Conservation (phyloP, 768 basidiomycete genomes). For the Chalciporus chontae region DNA sequence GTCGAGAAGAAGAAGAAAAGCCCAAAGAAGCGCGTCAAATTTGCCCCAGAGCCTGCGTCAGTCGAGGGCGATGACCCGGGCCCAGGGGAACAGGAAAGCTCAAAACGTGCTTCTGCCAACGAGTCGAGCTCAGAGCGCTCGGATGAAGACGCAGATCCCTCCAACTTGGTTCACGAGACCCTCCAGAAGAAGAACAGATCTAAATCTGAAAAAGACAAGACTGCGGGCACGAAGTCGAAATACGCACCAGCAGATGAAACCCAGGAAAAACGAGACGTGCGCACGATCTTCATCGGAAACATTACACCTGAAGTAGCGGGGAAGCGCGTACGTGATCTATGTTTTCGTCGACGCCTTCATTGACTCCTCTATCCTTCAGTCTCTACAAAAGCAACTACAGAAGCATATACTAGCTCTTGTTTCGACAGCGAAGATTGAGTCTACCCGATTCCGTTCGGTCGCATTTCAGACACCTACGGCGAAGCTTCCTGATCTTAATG, state of each 20-base stretch:
- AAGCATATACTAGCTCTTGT: conserved; percentile 71
- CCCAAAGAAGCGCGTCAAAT: conserved; percentile 5
- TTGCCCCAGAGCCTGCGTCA: neutral
- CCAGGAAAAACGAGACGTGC: conserved; percentile 62
- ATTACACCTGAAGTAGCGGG: conserved; percentile 73
- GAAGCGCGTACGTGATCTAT: conserved; percentile 54
- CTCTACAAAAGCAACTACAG: conserved; percentile 70
- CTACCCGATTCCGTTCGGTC: conserved; percentile 89
- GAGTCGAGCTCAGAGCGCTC: conserved; percentile 30
- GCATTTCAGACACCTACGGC: conserved; percentile 84
- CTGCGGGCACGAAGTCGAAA: conserved; percentile 36
- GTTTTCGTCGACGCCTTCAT: neutral
- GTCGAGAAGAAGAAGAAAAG: conserved; percentile 19
- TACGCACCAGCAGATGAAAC: conserved; percentile 70
- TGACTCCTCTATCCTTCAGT: conserved; percentile 39
- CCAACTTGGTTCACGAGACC: conserved; percentile 64
- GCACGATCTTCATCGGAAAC: conserved; percentile 93
- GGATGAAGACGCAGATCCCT: conserved; percentile 32
- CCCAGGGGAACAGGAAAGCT: neutral
- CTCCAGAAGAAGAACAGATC: conserved; percentile 29
- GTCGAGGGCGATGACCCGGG: neutral
- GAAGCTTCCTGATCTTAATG: conserved; percentile 45
- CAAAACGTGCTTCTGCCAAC: conserved; percentile 7
- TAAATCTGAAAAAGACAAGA: conserved; percentile 31
- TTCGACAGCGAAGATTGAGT: conserved; percentile 81